These are phyloP conservation scores for Oryza meridionalis DNA, from an alignment of 176 grass and related monocot genomes.

Conservation along the genomic window DNA sequence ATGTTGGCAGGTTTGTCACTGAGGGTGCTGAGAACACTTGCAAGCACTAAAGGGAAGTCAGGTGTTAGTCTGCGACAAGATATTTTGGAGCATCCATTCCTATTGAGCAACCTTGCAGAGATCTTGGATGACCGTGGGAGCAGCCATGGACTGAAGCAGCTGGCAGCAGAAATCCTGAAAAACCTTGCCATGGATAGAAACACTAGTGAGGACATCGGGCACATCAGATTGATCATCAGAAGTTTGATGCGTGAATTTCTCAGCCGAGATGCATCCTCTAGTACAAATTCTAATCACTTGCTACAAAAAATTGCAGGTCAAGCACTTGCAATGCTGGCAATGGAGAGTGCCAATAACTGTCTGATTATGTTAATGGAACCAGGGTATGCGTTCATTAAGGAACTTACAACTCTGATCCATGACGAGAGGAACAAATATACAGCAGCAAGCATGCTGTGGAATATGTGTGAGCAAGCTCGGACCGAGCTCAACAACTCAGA, in stretches of 20 bases:
- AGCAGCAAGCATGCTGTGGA: not conserved
- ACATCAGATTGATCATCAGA: not conserved
- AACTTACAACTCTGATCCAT: not conserved
- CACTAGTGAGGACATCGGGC: not conserved
- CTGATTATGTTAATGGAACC: not conserved
- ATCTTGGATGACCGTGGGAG: not conserved
- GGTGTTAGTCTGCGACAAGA: not conserved
- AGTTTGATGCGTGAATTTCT: slow-evolving; percentile 4
- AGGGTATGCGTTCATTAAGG: not conserved
- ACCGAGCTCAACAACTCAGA: not conserved
- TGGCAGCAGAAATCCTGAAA: not conserved
- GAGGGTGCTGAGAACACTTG: slow-evolving; percentile 1
- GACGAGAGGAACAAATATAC: not conserved
- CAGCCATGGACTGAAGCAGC: not conserved
- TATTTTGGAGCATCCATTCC: not conserved
- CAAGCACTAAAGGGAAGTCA: not conserved
- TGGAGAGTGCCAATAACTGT: not conserved
- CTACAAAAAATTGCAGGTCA: not conserved
- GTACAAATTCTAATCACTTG: not conserved
- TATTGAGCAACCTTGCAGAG: not conserved
- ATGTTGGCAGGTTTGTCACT: not conserved
- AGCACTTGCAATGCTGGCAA: not conserved
- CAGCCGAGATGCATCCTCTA: not conserved
- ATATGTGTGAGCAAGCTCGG: not conserved
- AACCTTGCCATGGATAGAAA: not conserved